A percentile compares a stretch with the other conserved stretches of the same genome.
Conservation (phyloP, 495 filamentous ascomycete genomes). For the Cairneyella variabilis region DNA sequence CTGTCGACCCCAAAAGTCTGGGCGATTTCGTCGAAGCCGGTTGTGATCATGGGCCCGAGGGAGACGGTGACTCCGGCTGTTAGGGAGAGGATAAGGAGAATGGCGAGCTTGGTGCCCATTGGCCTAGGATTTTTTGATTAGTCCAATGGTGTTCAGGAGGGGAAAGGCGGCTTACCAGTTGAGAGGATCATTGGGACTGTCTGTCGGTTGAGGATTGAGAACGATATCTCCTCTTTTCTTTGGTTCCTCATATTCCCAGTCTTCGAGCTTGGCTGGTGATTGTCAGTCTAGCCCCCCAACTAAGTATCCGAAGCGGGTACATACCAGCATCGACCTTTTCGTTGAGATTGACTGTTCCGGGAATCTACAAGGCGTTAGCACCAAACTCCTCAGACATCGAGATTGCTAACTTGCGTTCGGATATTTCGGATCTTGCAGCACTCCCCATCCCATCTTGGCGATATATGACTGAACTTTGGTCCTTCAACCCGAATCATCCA, state of each 20-base stretch:
- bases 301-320: no score
- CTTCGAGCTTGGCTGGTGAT: slow-evolving; percentile 11
- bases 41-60: slow-evolving; percentile 51
- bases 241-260: slow-evolving; percentile 17
- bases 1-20: slow-evolving; percentile 36
- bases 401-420: neutral
- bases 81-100: slow-evolving; percentile 9
- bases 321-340: slow-evolving; percentile 9
- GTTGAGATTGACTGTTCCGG: slow-evolving; percentile 15
- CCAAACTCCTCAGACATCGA: neutral
- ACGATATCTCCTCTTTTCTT: slow-evolving; percentile 11
- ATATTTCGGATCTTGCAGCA: slow-evolving; percentile 7
- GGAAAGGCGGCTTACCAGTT: slow-evolving; percentile 32
- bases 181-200: slow-evolving; percentile 52
- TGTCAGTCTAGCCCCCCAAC: no score
- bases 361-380: neutral
- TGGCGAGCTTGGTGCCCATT: slow-evolving; percentile 12
- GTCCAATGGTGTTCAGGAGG: no score
- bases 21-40: slow-evolving; percentile 40
- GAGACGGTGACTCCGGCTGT: slow-evolving; percentile 16
- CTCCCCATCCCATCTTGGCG: neutral
- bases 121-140: no score
- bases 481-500: no score
- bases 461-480: slow-evolving; percentile 1
- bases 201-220: slow-evolving; percentile 49